Conservation (phyloP, 2,329 filamentous ascomycete species). For the Eutypa lata region DNA sequence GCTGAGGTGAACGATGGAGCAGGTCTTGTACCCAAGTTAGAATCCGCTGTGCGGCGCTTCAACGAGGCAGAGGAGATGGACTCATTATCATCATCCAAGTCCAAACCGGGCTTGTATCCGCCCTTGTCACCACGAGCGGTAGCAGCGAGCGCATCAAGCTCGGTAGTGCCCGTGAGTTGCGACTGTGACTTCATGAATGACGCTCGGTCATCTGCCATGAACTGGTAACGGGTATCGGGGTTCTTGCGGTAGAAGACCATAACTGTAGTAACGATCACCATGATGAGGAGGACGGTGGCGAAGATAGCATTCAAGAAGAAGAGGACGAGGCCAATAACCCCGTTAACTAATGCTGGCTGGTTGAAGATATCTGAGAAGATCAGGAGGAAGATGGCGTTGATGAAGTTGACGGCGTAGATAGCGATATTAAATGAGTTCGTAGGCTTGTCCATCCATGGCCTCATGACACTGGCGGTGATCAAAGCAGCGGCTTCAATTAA, state of each 20-base stretch:
- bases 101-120: constrained; percentile 53
- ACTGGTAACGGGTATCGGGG: constrained; percentile 82
- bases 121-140: constrained; percentile 74
- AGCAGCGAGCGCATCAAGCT: constrained; percentile 78
- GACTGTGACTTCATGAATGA: constrained; percentile 90
- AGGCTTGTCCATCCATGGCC: constrained; percentile 95
- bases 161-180: constrained; percentile 65
- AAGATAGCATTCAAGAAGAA: constrained; percentile 80
- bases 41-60: constrained; percentile 34
- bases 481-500: constrained; percentile 72
- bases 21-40: constrained; percentile 16
- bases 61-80: constrained; percentile 58
- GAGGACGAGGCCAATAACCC: constrained; percentile 79
- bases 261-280: constrained; percentile 65
- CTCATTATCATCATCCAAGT: constrained; percentile 69
- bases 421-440: constrained; percentile 88
- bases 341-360: constrained; percentile 73
- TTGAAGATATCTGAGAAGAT: constrained; percentile 81
- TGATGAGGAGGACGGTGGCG: constrained; percentile 69
- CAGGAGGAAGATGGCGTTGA: constrained; percentile 76
- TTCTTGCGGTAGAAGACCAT: constrained; percentile 79
- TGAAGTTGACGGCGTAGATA: constrained; percentile 77
- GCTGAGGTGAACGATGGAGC: constrained; percentile 1
- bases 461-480: constrained; percentile 68
- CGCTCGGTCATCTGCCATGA: constrained; percentile 83